Base-by-base conservation (phyloP, 495 filamentous ascomycete species). In the Aspergillus sclerotiicarbonarius region DNA sequence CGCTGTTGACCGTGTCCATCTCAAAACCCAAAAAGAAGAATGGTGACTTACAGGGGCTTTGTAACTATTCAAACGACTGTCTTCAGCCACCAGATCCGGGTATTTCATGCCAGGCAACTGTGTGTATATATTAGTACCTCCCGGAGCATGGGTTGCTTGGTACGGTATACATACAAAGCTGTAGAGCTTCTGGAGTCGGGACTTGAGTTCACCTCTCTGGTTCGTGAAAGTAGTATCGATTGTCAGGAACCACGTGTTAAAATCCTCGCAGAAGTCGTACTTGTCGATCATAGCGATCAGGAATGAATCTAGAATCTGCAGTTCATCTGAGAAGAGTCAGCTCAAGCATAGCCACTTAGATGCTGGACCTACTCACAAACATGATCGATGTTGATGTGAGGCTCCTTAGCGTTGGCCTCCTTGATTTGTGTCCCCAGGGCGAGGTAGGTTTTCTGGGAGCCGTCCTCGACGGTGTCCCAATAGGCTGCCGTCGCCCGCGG, bases 351-450 rank as follows among this genome's bases (percentile, higher is more conserved):
- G 25, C 10, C 0, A 29, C 20, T 4, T 15, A 49, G 10, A 13
- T 7, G 8, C 13, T 18, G 10, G 4, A 18, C n/a, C 8, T 13
- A 50, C 47, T 50, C 18, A 50, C 47, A 50, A 50, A 50, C 47
- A 50, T 50, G 47, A 6, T 50, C 47, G 1, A 50, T 31, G 13
- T 50, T 50, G 29, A 50, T 50, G 47, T 50, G 31, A 9, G 47
- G 31, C 37, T 41, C 10, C 2, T 41, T 6, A 2, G 37, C 37
- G 32, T 50, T 31, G 0, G 47, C 31, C 3, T 9, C 5, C 13
- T 21, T 16, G 29, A 18, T 15, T 10, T 50, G 15, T 8, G 25
- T 6, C 1, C 47, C 47, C 2, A 50, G 47, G 32, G 47, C 8
- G 16, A 50, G 29, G 15, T 50, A 50, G 7, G 15, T 50, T 12